A percentile compares a stretch with the other conserved stretches of the same genome.
These are phyloP conservation scores for Plasmodium reichenowi DNA, from an alignment of 169 alveolate genomes.

Conservation along the genomic window DNA sequence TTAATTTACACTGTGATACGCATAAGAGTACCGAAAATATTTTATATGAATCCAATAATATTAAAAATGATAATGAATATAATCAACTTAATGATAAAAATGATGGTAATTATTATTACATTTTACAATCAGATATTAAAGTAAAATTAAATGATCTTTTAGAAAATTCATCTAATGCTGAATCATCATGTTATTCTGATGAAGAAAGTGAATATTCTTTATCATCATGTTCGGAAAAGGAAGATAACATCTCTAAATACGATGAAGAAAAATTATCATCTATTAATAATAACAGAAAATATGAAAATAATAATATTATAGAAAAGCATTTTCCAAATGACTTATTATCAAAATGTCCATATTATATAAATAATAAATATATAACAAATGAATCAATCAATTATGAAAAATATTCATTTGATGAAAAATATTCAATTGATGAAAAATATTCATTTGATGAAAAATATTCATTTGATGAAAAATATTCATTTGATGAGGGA, in stretches of 20 bases:
- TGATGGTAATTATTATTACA: not conserved
- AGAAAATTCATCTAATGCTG: slow-evolving; percentile 43
- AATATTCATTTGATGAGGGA: no score
- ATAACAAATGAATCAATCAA: no score
- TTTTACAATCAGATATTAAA: slow-evolving; percentile 15
- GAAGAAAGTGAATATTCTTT: slow-evolving; percentile 6
- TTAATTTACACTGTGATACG: not conserved
- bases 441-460: no score
- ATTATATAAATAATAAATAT: no score
- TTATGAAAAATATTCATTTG: no score
- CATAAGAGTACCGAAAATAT: no score
- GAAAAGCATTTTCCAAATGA: no score
- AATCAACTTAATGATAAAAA: not conserved
- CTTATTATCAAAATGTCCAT: no score
- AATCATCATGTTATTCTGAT: slow-evolving; percentile 15
- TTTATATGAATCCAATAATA: not conserved
- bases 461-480: no score
- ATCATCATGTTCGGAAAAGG: slow-evolving; percentile 12
- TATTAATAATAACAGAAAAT: not conserved
- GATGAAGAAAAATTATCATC: not conserved
- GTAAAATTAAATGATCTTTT: slow-evolving; percentile 39
- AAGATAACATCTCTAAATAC: no score
- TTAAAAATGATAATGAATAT: not conserved
- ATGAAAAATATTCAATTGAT: no score
- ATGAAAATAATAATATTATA: not conserved